Evolutionary conservation across 2,329 filamentous ascomycete species (phyloP), one percentile per base, ranked within the genome.

Genomic region (Aspergillus bombycis): DNA sequence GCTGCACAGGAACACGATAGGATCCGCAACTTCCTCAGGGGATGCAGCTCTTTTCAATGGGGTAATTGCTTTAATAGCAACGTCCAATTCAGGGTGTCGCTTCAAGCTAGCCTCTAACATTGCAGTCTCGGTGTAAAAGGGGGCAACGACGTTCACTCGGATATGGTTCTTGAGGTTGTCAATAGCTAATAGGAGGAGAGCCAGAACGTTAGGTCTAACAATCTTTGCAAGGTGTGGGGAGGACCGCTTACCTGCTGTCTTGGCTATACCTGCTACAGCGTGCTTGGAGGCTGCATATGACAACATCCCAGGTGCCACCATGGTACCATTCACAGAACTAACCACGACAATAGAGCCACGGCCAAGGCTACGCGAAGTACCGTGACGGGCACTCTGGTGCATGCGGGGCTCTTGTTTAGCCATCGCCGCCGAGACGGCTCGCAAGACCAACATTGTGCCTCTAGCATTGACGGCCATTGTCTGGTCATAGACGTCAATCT

Each of bases 231-330:
- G 14, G 1, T 14, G 4, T 5, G 14, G 1, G 34, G 52, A 55
- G 19, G 12, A 12, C 8, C 1, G 23, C 54, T 57, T 36, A 57
- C 55, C 84, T 65, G 85, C 85, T 0, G 82, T 77, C 10, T 81
- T 76, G 0, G 85, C 87, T 80, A 88, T 81, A 34, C 82, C 84
- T 60, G 87, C 82, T 1, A 87, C 80, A 0, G 85, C 85, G 19
- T 84, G 81, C 65, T 88, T 88, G 3, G 83, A 85, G 0, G 82
- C 84, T 54, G 82, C 85, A 64, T 87, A 87, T 0, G 83, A 78
- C 16, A 84, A 82, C 84, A 54, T 45, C 12, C 38, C 46, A n/a
- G 48, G 46, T 1, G 41, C 21, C 0, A 56, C 50, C 11, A 36
- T 45, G 3, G 16, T 32, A 7, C 9, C 21, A 30, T 52, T 45